Evolutionary conservation across 2,329 filamentous ascomycete species (phyloP).

Genomic region (Xylariomycetidae sp.): DNA sequence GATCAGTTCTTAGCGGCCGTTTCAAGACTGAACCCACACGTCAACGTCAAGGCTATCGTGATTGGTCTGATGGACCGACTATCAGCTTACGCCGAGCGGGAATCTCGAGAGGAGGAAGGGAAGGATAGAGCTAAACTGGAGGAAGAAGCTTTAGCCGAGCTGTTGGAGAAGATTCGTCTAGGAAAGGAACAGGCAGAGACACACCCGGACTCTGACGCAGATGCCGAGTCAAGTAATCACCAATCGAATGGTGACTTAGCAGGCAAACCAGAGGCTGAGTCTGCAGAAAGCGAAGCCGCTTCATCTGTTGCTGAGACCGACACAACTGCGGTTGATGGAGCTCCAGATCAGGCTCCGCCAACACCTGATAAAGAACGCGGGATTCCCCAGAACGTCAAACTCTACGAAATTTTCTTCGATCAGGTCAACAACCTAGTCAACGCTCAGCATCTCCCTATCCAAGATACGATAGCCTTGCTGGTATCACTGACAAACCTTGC

Average conservation of each 20-base stretch:
- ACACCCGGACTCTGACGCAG: constrained; percentile 31
- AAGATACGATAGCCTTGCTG: constrained; percentile 88
- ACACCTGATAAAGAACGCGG: constrained; percentile 37
- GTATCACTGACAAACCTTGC: constrained; percentile 94
- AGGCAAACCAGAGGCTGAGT: constrained; percentile 26
- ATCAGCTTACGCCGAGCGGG: constrained; percentile 89
- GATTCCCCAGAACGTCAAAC: constrained; percentile 73
- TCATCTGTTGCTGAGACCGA: constrained; percentile 44
- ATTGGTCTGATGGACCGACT: constrained; percentile 96
- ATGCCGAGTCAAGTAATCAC: no score
- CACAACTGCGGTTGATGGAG: constrained; percentile 42
- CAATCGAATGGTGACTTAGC: constrained; percentile 30
- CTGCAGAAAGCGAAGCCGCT: constrained; percentile 28
- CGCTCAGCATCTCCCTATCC: constrained; percentile 83
- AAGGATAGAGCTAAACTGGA: constrained; percentile 74
- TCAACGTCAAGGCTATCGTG: constrained; percentile 96
- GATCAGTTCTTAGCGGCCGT: constrained; percentile 94
- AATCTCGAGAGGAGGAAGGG: constrained; percentile 65
- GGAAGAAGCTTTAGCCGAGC: constrained; percentile 72
- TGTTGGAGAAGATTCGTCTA: constrained; percentile 75
- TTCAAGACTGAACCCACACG: constrained; percentile 87
- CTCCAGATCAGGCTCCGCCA: constrained; percentile 19
- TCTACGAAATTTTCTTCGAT: constrained; percentile 96
- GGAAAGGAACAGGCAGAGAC: constrained; percentile 49
- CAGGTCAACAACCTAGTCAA: constrained; percentile 93